Conservation (phyloP, 164 flowering plant genomes). For the Protea cynaroides region DNA sequence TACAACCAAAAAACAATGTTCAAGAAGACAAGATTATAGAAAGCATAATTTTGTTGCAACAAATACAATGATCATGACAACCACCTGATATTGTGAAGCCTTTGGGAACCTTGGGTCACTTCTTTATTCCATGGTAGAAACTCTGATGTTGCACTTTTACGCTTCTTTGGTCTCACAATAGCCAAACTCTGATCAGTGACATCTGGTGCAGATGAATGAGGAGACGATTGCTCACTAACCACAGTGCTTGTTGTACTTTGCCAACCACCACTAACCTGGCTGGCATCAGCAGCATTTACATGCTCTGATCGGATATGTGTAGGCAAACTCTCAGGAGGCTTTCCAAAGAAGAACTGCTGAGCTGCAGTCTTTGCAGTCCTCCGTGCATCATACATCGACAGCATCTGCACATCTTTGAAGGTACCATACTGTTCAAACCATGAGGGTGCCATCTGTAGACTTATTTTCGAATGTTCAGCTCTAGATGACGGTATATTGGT, state of each 20-base stretch:
- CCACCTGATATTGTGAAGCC: slow-evolving; percentile 41
- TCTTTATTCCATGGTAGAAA: slow-evolving; percentile 44
- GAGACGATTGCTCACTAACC: slow-evolving; percentile 20
- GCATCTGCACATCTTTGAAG: slow-evolving; percentile 45
- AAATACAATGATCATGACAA: slow-evolving; percentile 2
- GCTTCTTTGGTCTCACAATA: slow-evolving; percentile 38
- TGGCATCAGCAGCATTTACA: slow-evolving; percentile 19
- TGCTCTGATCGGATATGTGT: slow-evolving; percentile 19
- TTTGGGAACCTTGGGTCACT: slow-evolving; percentile 23
- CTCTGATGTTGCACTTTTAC: slow-evolving; percentile 31
- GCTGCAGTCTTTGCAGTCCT: slow-evolving; percentile 25
- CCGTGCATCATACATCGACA: slow-evolving; percentile 24
- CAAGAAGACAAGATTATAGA: neutral
- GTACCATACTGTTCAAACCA: slow-evolving; percentile 64
- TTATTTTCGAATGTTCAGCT: slow-evolving; percentile 33
- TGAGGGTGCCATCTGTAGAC: slow-evolving; percentile 68
- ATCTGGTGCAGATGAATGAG: slow-evolving; percentile 18
- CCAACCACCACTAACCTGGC: slow-evolving; percentile 14
- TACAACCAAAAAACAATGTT: neutral
- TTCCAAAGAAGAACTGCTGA: slow-evolving; percentile 23
- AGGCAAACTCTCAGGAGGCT: slow-evolving; percentile 17
- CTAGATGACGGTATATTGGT: slow-evolving; percentile 18
- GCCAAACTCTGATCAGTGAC: slow-evolving; percentile 22
- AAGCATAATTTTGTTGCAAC: neutral
- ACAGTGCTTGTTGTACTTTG: slow-evolving; percentile 15